These are phyloP conservation scores for Blastocrithidia nonstop DNA, from an alignment of 208 protist species.

Conservation along the genomic window DNA sequence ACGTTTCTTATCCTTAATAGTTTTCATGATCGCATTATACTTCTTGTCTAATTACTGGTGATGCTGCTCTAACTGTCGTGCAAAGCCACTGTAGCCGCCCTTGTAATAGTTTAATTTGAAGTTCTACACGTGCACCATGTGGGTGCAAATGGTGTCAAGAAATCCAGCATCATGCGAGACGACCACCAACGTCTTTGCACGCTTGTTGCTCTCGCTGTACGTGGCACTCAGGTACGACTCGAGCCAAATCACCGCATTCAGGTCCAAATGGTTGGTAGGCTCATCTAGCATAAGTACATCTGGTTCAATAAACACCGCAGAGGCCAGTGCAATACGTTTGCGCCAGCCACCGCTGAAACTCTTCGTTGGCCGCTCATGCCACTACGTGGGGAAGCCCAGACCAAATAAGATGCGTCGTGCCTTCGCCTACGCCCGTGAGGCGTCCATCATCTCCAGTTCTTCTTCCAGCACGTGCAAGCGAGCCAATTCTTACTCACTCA, in stretches of 20 bases:
- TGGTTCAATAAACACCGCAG: slow-evolving; percentile 88
- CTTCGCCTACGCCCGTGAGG: slow-evolving; percentile 70
- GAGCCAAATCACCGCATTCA: slow-evolving; percentile 92
- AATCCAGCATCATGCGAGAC: slow-evolving; percentile 95
- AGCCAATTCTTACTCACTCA: slow-evolving; percentile 49
- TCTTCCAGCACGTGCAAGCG: slow-evolving; percentile 78
- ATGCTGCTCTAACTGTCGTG: slow-evolving; percentile 50
- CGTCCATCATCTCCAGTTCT: slow-evolving; percentile 88
- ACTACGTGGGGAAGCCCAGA: slow-evolving; percentile 88
- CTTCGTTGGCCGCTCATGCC: slow-evolving; percentile 78
- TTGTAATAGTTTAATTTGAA: slow-evolving; percentile 82
- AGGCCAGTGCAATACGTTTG: slow-evolving; percentile 91
- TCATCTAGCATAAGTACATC: slow-evolving; percentile 95
- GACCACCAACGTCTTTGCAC: slow-evolving; percentile 87
- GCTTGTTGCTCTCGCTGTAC: slow-evolving; percentile 66
- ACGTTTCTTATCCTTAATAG: slow-evolving; percentile 73
- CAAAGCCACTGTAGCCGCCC: slow-evolving; percentile 60
- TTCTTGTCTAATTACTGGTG: slow-evolving; percentile 81
- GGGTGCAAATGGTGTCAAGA: slow-evolving; percentile 88
- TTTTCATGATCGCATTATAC: slow-evolving; percentile 48
- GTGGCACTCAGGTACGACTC: slow-evolving; percentile 77
- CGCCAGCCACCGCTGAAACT: slow-evolving; percentile 83
- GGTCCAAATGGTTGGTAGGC: slow-evolving; percentile 95
- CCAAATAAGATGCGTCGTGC: slow-evolving; percentile 82
- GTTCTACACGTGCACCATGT: slow-evolving; percentile 88